Conservation (phyloP, 2,329 filamentous ascomycete species). For the Juglanconis sp. region DNA sequence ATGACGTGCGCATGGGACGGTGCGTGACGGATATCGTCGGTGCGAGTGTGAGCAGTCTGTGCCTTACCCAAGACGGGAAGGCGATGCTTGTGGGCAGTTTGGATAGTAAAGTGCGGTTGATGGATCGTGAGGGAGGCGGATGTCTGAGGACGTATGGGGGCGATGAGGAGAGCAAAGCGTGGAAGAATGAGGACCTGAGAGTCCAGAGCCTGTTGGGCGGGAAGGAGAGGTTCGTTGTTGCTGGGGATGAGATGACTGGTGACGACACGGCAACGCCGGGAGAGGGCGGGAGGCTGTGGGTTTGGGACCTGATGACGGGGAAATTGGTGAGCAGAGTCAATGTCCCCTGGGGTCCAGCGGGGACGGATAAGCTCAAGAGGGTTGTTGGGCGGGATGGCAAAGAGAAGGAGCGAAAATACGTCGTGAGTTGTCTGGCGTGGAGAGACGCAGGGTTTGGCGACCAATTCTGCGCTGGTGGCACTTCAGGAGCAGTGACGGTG, state of each 20-base stretch:
- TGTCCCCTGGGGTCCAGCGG: conserved; percentile 55
- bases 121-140: conserved; percentile 73
- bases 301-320: conserved; percentile 81
- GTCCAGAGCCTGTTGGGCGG: conserved; percentile 72
- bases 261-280: conserved; percentile 25
- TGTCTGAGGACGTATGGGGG: conserved; percentile 70
- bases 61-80: conserved; percentile 67
- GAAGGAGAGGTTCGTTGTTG: conserved; percentile 73
- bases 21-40: conserved; percentile 69
- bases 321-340: conserved; percentile 61
- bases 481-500: conserved; percentile 62
- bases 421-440: conserved; percentile 62
- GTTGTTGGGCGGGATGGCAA: conserved; percentile 58
- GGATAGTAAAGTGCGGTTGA: conserved; percentile 73
- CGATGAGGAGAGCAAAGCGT: conserved; percentile 29
- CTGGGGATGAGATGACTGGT: conserved; percentile 67
- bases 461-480: conserved; percentile 64
- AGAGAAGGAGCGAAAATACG: conserved; percentile 56
- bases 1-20: conserved; percentile 77
- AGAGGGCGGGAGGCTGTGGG: conserved; percentile 60
- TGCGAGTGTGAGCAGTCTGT: conserved; percentile 70
- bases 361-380: conserved; percentile 46
- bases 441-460: conserved; percentile 60
- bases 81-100: conserved; percentile 72
- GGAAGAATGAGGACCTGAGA: conserved; percentile 67